Percentiles rank a stretch among this genome's conserved stretches.
Evolutionary conservation across 2,329 filamentous ascomycete genomes (phyloP).

Genomic region (Botryotinia calthae): DNA sequence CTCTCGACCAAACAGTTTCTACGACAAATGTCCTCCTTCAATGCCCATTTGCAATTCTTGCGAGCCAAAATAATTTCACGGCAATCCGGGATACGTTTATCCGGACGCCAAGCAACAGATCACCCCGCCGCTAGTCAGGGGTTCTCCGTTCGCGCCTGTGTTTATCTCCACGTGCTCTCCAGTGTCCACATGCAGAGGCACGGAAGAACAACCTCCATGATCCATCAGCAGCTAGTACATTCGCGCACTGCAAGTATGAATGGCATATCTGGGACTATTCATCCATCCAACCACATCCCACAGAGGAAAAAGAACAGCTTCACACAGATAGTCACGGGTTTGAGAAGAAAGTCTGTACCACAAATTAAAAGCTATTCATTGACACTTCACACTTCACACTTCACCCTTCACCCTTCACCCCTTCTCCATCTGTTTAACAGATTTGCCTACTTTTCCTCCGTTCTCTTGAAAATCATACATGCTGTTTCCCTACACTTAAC

Average conservation of each 20-base stretch:
- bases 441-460: not conserved
- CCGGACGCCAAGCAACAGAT: not conserved
- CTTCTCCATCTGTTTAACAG: not conserved
- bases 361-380: not conserved
- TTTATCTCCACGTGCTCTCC: conserved; percentile 4
- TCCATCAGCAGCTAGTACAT: not conserved
- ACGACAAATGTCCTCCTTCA: not conserved
- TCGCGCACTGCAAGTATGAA: not conserved
- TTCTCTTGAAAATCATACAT: conserved; percentile 1
- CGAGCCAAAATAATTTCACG: conserved; percentile 15
- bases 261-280: not conserved
- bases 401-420: no score
- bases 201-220: conserved; percentile 13
- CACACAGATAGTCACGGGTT: not conserved
- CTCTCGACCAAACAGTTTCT: not conserved
- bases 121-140: not conserved
- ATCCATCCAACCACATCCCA: not conserved
- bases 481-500: conserved; percentile 3
- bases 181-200: not conserved
- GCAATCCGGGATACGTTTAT: not conserved
- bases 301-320: not conserved
- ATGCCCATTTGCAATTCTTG: not conserved
- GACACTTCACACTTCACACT: not conserved
- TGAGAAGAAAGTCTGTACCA: not conserved
- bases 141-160: not conserved